Conservation (phyloP, 2,329 filamentous ascomycete species). For the Aspergillus quadrilineatus region DNA sequence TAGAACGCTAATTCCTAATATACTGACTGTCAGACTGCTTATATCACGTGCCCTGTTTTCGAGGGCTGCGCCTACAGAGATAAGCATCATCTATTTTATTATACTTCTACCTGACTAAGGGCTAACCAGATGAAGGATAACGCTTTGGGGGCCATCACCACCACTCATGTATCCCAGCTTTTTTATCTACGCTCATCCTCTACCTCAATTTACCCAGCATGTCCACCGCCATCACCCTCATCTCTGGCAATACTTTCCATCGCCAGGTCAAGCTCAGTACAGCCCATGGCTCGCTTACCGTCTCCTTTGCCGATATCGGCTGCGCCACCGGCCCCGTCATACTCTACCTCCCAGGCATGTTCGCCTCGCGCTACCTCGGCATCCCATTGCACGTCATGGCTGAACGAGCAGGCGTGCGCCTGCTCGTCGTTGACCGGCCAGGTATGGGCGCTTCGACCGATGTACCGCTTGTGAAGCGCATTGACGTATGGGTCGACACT, state of each 20-base stretch:
- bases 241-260: conserved; percentile 25
- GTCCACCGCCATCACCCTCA: conserved; percentile 2
- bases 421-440: conserved; percentile 26
- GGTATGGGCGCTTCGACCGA: conserved; percentile 42
- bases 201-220: neutral
- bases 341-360: conserved; percentile 30
- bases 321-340: conserved; percentile 11
- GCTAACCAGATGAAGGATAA: no score
- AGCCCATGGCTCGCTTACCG: conserved; percentile 16
- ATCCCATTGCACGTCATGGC: conserved; percentile 25
- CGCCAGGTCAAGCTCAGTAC: conserved; percentile 21
- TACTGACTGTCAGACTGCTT: no score
- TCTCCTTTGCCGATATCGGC: conserved; percentile 28
- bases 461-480: conserved; percentile 36
- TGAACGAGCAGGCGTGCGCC: conserved; percentile 23
- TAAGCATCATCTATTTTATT: no score
- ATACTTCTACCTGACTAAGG: no score
- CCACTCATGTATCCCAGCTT: no score
- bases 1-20: no score
- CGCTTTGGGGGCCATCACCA: no score
- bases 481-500: conserved; percentile 43
- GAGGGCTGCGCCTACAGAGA: no score
- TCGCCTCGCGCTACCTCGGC: conserved; percentile 26
- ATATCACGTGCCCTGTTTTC: no score
- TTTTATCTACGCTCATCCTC: no score